Conservation (phyloP, 345 rosid genomes). For the Angophora floribunda region DNA sequence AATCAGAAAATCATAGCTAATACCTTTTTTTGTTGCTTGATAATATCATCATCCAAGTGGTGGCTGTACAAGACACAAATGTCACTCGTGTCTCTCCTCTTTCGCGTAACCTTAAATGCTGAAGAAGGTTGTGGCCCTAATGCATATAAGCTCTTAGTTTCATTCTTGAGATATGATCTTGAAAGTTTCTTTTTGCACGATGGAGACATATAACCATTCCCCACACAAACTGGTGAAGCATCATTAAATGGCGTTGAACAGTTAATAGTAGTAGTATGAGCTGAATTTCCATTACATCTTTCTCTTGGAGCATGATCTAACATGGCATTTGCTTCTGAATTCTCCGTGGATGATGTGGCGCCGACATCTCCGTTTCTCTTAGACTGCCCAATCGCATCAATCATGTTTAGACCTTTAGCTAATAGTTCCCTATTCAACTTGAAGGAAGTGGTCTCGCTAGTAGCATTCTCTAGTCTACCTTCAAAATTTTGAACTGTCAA, state of each 20-base stretch:
- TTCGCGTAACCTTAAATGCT: slow-evolving; percentile 42
- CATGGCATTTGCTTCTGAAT: slow-evolving; percentile 2
- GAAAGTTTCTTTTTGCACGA: slow-evolving; percentile 51
- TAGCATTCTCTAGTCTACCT: background rate
- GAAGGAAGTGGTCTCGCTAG: background rate
- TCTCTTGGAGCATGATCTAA: slow-evolving; percentile 8
- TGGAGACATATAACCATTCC: slow-evolving; percentile 49
- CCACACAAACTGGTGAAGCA: slow-evolving; percentile 79
- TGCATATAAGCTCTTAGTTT: slow-evolving; percentile 35
- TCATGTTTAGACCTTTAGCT: background rate
- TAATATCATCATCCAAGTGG: slow-evolving; percentile 69
- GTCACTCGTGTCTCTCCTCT: slow-evolving; percentile 63
- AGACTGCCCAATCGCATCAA: background rate
- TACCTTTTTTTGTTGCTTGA: slow-evolving; percentile 84
- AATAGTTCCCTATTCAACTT: background rate
- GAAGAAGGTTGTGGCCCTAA: slow-evolving; percentile 22
- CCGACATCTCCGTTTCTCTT: background rate
- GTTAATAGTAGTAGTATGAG: slow-evolving; percentile 21
- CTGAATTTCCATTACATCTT: slow-evolving; percentile 12
- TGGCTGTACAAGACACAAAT: slow-evolving; percentile 73
- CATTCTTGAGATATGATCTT: slow-evolving; percentile 28
- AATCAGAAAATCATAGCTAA: background rate
- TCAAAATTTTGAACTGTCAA: background rate
- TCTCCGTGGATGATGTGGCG: background rate
- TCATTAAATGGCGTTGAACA: slow-evolving; percentile 26